Evolutionary conservation across 352 stramenopile genomes (phyloP).

Genomic region (Bremia lactucae): DNA sequence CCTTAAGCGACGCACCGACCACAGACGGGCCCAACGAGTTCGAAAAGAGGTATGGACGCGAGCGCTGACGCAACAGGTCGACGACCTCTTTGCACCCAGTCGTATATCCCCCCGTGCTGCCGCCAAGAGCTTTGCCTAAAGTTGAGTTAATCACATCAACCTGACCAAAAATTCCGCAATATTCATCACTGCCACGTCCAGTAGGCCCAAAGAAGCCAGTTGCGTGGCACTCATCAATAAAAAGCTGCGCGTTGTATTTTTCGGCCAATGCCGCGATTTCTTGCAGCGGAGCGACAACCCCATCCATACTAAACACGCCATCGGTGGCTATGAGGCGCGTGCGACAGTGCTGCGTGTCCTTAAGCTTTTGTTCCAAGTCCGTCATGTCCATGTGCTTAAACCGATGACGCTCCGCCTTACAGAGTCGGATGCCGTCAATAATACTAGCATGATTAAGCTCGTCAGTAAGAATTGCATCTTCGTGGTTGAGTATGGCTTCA

Average conservation of each 20-base stretch:
- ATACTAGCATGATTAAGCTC: constrained; percentile 91
- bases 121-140: constrained; percentile 88
- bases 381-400: constrained; percentile 91
- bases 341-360: constrained; percentile 84
- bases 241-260: constrained; percentile 89
- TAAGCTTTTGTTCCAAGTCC: constrained; percentile 85
- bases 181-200: constrained; percentile 87
- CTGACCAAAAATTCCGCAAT: constrained; percentile 81
- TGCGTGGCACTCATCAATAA: constrained; percentile 91
- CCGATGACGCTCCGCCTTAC: constrained; percentile 87
- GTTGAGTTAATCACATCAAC: constrained; percentile 93
- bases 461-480: constrained; percentile 91
- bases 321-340: constrained; percentile 89
- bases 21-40: constrained; percentile 90
- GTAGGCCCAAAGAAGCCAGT: constrained; percentile 90
- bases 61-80: constrained; percentile 86
- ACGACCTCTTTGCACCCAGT: constrained; percentile 84
- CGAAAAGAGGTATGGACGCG: constrained; percentile 89
- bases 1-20: constrained; percentile 87
- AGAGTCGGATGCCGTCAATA: constrained; percentile 91
- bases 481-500: constrained; percentile 73
- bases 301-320: constrained; percentile 93
- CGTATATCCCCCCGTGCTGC: constrained; percentile 89
- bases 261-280: constrained; percentile 86
- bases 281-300: constrained; percentile 85